Percentiles rank a stretch among this genome's conserved stretches.
Conservation (phyloP, 2,329 filamentous ascomycete species). For the Kalaharituber pfeilii region DNA sequence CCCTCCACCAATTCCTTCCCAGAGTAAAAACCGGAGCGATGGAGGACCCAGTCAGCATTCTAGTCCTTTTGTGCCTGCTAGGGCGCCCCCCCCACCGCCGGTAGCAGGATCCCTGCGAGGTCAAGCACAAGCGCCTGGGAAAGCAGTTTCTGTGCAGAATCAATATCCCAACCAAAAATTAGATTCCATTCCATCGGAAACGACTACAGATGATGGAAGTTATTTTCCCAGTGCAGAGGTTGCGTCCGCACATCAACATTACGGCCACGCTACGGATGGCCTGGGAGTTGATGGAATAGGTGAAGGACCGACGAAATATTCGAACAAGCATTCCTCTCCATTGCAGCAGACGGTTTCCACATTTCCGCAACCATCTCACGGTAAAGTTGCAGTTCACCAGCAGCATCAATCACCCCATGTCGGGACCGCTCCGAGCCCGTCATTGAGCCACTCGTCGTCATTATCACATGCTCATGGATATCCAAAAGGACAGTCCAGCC, state of each 20-base stretch:
- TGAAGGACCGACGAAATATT: conserved; percentile 35
- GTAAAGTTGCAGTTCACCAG: not conserved
- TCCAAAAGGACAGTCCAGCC: not conserved
- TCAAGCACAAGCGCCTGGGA: too few relatives aligned
- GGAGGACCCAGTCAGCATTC: conserved; percentile 37
- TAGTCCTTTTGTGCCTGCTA: conserved; percentile 29
- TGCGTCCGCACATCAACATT: not conserved
- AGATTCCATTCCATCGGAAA: not conserved
- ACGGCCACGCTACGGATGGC: not conserved
- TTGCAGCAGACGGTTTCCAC: not conserved
- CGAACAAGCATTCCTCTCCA: not conserved
- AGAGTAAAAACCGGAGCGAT: conserved; percentile 9
- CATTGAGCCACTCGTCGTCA: not conserved
- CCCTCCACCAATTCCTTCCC: conserved; percentile 65
- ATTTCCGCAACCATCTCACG: not conserved
- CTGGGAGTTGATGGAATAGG: not conserved
- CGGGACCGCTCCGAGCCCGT: not conserved
- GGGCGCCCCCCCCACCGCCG: conserved; percentile 79
- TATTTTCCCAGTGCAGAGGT: not conserved
- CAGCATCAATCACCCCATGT: not conserved
- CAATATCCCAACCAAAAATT: too few relatives aligned
- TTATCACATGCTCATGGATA: not conserved
- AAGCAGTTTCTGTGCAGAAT: too few relatives aligned
- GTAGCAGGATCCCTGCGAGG: conserved; percentile 39
- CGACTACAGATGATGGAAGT: not conserved